Evolutionary conservation across 139 green algal species (phyloP).

Genomic region (Closterium sp.): DNA sequence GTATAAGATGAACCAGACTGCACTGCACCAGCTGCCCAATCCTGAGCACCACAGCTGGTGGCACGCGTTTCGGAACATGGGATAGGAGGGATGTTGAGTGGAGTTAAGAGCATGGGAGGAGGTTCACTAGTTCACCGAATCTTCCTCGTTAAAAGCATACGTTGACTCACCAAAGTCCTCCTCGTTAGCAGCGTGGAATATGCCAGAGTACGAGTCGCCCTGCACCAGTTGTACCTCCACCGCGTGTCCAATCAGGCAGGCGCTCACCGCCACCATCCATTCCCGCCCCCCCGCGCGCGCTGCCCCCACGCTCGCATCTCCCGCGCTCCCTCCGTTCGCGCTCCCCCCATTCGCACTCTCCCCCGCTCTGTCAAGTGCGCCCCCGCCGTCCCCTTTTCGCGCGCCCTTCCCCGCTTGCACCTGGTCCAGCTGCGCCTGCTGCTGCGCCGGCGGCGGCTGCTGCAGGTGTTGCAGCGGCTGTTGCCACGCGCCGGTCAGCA

Average conservation of each 20-base stretch:
- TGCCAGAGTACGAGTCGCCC: constrained; percentile 12
- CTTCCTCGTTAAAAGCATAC: no score
- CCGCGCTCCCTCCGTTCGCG: not conserved
- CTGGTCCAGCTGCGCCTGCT: not conserved
- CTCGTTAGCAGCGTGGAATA: constrained; percentile 35
- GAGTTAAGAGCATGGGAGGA: no score
- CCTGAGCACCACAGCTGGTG: no score
- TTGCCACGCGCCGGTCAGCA: not conserved
- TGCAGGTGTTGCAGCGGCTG: not conserved
- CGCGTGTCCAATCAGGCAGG: constrained; percentile 19
- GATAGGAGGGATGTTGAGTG: no score
- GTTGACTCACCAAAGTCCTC: constrained; percentile 19
- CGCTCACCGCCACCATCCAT: not conserved
- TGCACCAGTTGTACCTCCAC: constrained; percentile 18
- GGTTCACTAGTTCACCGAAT: no score
- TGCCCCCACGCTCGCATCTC: not conserved
- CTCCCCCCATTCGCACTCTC: not conserved
- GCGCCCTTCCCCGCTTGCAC: not conserved
- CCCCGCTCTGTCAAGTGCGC: not conserved
- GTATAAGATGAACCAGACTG: no score
- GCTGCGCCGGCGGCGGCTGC: not conserved
- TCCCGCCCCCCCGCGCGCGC: not conserved
- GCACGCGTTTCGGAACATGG: no score
- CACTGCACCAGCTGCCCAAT: no score
- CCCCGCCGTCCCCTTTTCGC: not conserved